These are phyloP conservation scores for Laguncularia racemosa DNA, from an alignment of 345 rosid species.

Conservation along the genomic window DNA sequence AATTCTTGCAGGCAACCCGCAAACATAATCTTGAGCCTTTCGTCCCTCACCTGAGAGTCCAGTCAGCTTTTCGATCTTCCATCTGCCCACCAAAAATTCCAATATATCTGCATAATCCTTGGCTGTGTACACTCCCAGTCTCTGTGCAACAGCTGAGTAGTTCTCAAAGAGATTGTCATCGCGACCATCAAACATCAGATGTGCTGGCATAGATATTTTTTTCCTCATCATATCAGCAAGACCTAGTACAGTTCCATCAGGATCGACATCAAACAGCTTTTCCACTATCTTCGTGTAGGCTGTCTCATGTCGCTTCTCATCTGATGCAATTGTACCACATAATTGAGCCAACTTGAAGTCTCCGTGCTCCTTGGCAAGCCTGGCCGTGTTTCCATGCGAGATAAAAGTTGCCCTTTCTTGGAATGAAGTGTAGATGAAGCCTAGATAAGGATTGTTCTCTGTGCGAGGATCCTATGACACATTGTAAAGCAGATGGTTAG, in stretches of 20 bases:
- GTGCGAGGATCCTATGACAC: slow-evolving; percentile 62
- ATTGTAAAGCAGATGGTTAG: neutral
- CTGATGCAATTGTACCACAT: slow-evolving; percentile 83
- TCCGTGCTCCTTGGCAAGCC: slow-evolving; percentile 79
- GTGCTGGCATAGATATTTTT: slow-evolving; percentile 96
- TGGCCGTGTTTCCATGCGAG: slow-evolving; percentile 93
- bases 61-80: slow-evolving; percentile 52
- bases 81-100: slow-evolving; percentile 76
- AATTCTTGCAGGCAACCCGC: slow-evolving; percentile 61
- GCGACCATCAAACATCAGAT: slow-evolving; percentile 77
- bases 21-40: slow-evolving; percentile 79
- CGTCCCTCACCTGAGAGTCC: slow-evolving; percentile 82
- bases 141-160: slow-evolving; percentile 79
- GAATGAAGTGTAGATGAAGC: slow-evolving; percentile 89
- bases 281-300: slow-evolving; percentile 87
- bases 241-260: slow-evolving; percentile 61
- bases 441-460: slow-evolving; percentile 83
- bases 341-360: slow-evolving; percentile 79
- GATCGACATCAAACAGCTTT: slow-evolving; percentile 84
- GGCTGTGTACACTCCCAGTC: slow-evolving; percentile 83
- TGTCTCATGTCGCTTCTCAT: slow-evolving; percentile 92
- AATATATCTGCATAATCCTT: slow-evolving; percentile 82
- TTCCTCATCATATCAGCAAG: slow-evolving; percentile 96
- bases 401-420: slow-evolving; percentile 97
- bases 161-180: slow-evolving; percentile 67